phyloP scores from a whole-genome alignment of 208 protist species.

The Leptomonas pyrrhocoris region DNA sequence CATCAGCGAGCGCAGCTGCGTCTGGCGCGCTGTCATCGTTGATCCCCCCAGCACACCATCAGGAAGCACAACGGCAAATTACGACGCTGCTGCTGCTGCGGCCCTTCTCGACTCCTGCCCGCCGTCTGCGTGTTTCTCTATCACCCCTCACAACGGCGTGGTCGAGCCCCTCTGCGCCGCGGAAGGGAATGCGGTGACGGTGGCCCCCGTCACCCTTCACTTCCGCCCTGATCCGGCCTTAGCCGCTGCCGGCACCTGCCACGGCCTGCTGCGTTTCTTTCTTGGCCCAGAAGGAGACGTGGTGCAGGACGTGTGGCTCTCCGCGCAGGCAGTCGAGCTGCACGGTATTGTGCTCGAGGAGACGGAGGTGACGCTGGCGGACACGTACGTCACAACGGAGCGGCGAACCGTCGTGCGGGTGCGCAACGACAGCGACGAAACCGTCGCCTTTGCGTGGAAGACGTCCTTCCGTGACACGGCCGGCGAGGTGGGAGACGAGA shows the following conservation, averaged over 20 bases:
- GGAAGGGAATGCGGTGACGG: constrained; percentile 31
- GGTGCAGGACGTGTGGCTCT: constrained; percentile 71
- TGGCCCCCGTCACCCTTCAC: constrained; percentile 37
- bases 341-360: constrained; percentile 69
- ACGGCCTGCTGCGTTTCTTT: constrained; percentile 67
- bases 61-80: neutral
- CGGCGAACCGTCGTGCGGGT: constrained; percentile 85
- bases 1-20: constrained; percentile 49
- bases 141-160: constrained; percentile 53
- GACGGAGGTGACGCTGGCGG: constrained; percentile 59
- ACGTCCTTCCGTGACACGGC: constrained; percentile 34
- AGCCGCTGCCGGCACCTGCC: constrained; percentile 15
- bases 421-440: constrained; percentile 85
- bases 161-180: constrained; percentile 65
- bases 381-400: constrained; percentile 92
- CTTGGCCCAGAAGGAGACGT: constrained; percentile 85
- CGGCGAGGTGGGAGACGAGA: constrained; percentile 4
- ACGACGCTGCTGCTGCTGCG: neutral
- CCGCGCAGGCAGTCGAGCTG: constrained; percentile 71
- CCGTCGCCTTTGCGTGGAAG: constrained; percentile 87
- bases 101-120: constrained; percentile 33
- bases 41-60: constrained; percentile 3
- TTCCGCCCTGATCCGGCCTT: constrained; percentile 24
- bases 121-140: constrained; percentile 66
- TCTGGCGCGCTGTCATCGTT: constrained; percentile 62